Evolutionary conservation across 2,329 filamentous ascomycete genomes (phyloP), one percentile per base, ranked within the genome.

Genomic region (Alternaria panax): DNA sequence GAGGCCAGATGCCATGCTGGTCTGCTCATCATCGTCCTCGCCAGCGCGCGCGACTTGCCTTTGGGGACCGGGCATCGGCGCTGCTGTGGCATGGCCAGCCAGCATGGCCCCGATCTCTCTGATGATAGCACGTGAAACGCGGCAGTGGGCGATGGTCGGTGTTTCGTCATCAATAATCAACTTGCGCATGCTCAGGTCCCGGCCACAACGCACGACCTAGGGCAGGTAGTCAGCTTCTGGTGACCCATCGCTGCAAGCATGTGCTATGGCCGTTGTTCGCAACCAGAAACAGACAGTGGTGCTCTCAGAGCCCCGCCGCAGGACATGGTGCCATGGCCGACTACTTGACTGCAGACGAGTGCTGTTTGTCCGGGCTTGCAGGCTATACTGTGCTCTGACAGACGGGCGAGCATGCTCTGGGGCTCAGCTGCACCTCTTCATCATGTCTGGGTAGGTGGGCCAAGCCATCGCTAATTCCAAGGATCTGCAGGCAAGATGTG

Each of bases 121-220:
- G 53, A 59, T 58, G 53, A 59, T 50, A 52, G 60, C 69, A 73
- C 69, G 73, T 75, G 74, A 75, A 72, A 74, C 71, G 60, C 62
- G 64, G 64, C 64, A 30, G 38, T 32, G 40, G 51, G 51, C 28
- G 45, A 25, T 32, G 59, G 70, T 68, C 66, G 65, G 60, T 42
- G 51, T 52, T 43, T 60, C 59, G 61, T 58, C 58, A 57, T 57
- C 61, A 57, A 42, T 47, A 36, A 57, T 51, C 55, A 55, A 59
- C 43, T 58, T 54, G 54, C 59, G 63, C 60, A 62, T 62, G 64
- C 68, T 51, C 45, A 48, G 45, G 28, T 48, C 45, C 45, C 62
- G 58, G 53, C 51, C 59, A 54, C 32, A 48, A 36, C 28, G 38
- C 27, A 28, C 47, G 45, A 46, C 20, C 57, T 56, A 43, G 38